These are phyloP conservation scores for Tuctoria greenei DNA, from an alignment of 176 grass and related monocot species.

Conservation along the genomic window DNA sequence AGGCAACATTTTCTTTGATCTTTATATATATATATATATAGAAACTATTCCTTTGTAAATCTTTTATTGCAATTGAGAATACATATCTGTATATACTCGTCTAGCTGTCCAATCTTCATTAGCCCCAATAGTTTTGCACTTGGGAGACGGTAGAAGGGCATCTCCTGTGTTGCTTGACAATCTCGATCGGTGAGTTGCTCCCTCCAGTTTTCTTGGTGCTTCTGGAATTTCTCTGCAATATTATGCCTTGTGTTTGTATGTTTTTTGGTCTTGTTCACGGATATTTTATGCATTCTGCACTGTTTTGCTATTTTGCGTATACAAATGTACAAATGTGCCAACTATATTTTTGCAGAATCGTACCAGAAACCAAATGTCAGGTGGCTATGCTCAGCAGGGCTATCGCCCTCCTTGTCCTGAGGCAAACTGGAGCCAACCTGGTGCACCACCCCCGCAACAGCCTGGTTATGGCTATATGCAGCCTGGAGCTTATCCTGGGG, in stretches of 20 bases:
- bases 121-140: constrained; percentile 81
- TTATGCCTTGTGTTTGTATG: constrained; percentile 43
- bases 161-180: constrained; percentile 65
- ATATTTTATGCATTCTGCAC: constrained; percentile 35
- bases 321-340: constrained; percentile 49
- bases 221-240: constrained; percentile 53
- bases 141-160: constrained; percentile 86
- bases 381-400: constrained; percentile 80
- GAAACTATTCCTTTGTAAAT: constrained; percentile 48
- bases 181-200: constrained; percentile 75
- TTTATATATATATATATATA: constrained; percentile 13
- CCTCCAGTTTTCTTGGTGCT: constrained; percentile 63
- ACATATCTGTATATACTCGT: constrained; percentile 47
- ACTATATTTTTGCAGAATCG: constrained; percentile 83
- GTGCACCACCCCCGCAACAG: constrained; percentile 51
- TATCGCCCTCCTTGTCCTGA: constrained; percentile 73
- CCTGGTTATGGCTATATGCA: constrained; percentile 81
- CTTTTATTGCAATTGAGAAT: constrained; percentile 61
- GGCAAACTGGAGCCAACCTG: constrained; percentile 60
- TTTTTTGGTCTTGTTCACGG: constrained; percentile 19
- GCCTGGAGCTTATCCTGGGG: constrained; percentile 70
- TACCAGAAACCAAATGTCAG: constrained; percentile 74
- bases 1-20: constrained; percentile 22
- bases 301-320: constrained; percentile 36
- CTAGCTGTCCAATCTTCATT: constrained; percentile 72